Percentiles rank a stretch among this genome's conserved stretches.
Evolutionary conservation across 805 yeast species (phyloP).

Genomic region (Wickerhamiella vanderwaltii): DNA sequence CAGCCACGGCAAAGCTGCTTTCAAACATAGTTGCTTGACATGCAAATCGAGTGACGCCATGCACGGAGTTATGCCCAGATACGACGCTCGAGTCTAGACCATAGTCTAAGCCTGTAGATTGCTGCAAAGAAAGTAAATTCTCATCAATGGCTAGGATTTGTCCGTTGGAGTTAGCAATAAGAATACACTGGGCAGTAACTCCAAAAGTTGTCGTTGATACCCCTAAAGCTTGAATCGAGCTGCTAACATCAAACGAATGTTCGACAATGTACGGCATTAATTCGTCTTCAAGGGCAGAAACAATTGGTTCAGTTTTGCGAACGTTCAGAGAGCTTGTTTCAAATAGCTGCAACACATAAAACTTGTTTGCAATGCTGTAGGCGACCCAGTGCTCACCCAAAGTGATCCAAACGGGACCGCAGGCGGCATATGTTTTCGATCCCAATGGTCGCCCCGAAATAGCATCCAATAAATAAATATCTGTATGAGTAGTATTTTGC

Average conservation of each 20-base stretch:
- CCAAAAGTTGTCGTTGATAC: neutral
- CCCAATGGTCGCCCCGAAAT: conserved; percentile 1
- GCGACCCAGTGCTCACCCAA: conserved; percentile 6
- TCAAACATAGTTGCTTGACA: neutral
- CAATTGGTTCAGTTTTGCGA: neutral
- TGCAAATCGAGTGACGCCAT: neutral
- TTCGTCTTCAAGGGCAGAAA: neutral
- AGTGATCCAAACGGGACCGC: neutral
- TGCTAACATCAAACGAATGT: too few species aligned
- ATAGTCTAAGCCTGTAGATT: neutral
- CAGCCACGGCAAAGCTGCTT: neutral
- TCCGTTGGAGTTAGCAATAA: neutral
- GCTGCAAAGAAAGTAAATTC: neutral
- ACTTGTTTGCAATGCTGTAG: neutral
- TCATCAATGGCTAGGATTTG: neutral
- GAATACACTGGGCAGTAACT: neutral
- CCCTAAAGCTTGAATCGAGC: neutral
- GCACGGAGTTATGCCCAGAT: neutral
- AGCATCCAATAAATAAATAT: neutral
- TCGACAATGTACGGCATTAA: neutral
- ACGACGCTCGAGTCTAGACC: neutral
- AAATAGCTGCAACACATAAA: neutral
- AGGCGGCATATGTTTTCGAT: neutral
- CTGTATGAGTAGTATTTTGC: neutral
- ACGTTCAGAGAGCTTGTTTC: conserved; percentile 1